These are phyloP conservation scores for Trichocladium uniseriatum DNA, from an alignment of 495 filamentous ascomycete species.

Conservation along the genomic window DNA sequence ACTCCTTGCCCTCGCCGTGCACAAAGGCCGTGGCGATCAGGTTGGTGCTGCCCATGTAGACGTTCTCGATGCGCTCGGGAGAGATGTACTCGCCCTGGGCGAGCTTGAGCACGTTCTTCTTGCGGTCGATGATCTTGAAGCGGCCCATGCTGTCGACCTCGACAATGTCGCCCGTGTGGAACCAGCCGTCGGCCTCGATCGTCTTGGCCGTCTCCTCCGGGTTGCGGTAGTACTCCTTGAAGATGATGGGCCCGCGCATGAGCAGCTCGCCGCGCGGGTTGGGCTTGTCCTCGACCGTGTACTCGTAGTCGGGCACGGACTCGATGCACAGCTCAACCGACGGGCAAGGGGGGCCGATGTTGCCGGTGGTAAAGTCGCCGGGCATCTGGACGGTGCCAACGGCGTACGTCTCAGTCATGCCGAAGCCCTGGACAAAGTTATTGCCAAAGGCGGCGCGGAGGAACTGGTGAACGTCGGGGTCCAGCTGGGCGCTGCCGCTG, in stretches of 20 bases:
- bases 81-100: slow-evolving; percentile 98
- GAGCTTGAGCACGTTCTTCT: slow-evolving; percentile 97
- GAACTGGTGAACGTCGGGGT: slow-evolving; percentile 80
- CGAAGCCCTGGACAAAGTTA: slow-evolving; percentile 82
- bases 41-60: slow-evolving; percentile 70
- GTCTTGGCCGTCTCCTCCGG: slow-evolving; percentile 75
- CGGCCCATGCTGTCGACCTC: slow-evolving; percentile 75
- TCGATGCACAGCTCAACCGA: slow-evolving; percentile 68
- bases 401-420: slow-evolving; percentile 92
- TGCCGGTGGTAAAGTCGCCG: slow-evolving; percentile 65
- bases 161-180: slow-evolving; percentile 88
- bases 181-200: slow-evolving; percentile 86
- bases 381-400: slow-evolving; percentile 56
- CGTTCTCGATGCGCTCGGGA: slow-evolving; percentile 92
- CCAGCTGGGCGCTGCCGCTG: slow-evolving; percentile 83
- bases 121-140: slow-evolving; percentile 87
- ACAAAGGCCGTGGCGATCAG: slow-evolving; percentile 75
- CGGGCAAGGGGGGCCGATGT: slow-evolving; percentile 64
- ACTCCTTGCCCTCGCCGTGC: slow-evolving; percentile 81
- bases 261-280: slow-evolving; percentile 86
- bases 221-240: slow-evolving; percentile 82
- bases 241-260: slow-evolving; percentile 66
- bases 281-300: slow-evolving; percentile 84
- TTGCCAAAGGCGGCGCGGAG: slow-evolving; percentile 74
- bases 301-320: slow-evolving; percentile 93